Evolutionary conservation across 2,329 filamentous ascomycete species (phyloP).

Genomic region (Calycina herbarum): DNA sequence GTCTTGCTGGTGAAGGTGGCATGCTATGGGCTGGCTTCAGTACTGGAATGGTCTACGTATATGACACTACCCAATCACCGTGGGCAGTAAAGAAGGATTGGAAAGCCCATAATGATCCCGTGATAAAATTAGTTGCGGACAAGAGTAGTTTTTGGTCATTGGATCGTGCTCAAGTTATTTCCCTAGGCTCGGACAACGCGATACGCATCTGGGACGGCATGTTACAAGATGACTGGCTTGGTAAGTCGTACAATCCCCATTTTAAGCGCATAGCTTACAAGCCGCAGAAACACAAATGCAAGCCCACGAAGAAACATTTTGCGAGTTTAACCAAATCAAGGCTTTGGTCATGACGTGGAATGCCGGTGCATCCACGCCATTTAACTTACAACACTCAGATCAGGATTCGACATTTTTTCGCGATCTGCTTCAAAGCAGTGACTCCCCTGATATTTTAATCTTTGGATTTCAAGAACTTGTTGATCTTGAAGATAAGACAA

Average conservation of each 20-base stretch:
- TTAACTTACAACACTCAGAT: constrained; percentile 69
- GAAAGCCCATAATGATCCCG: constrained; percentile 83
- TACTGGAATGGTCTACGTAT: constrained; percentile 90
- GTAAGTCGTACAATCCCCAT: constrained; percentile 41
- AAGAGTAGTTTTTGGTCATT: constrained; percentile 80
- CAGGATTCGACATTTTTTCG: constrained; percentile 77
- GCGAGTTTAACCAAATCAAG: constrained; percentile 78
- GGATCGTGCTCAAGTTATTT: constrained; percentile 80
- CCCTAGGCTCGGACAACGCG: constrained; percentile 83
- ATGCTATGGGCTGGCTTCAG: constrained; percentile 93
- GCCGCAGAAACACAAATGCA: constrained; percentile 77
- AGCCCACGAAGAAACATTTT: constrained; percentile 76
- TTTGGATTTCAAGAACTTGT: constrained; percentile 99
- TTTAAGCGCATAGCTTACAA: constrained; percentile 1
- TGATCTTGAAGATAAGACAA: constrained; percentile 94
- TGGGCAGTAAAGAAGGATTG: constrained; percentile 95
- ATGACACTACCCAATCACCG: constrained; percentile 78
- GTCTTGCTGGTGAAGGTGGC: constrained; percentile 75
- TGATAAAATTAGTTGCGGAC: constrained; percentile 76
- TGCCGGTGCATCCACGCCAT: constrained; percentile 91
- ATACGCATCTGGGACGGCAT: constrained; percentile 89
- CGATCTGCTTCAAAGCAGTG: constrained; percentile 72
- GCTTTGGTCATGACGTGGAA: constrained; percentile 93
- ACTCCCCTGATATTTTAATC: constrained; percentile 83
- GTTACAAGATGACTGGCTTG: constrained; percentile 90